Evolutionary conservation across 1,284 basidiomycete genomes (phyloP).

Genomic region (Quambalaria eucalypti): DNA sequence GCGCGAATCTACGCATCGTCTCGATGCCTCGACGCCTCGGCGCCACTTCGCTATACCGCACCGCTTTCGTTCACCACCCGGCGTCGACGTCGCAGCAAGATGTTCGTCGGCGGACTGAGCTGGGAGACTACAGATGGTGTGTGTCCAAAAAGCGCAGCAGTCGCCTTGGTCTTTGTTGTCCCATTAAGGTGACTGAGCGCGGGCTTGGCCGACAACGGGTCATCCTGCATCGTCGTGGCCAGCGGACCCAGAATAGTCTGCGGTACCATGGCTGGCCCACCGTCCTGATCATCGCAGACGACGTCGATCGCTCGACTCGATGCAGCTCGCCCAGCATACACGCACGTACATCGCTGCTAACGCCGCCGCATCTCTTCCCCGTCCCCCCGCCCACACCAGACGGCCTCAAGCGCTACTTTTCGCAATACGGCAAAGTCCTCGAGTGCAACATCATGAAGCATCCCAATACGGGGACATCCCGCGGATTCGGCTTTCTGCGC

Average conservation of each 20-base stretch:
- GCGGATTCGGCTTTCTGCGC: conserved; percentile 88
- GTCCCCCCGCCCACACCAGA: conserved; percentile 55
- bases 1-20: not conserved
- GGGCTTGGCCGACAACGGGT: too few species aligned
- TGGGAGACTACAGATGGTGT: conserved; percentile 92
- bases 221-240: too few species aligned
- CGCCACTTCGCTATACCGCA: conserved; percentile 5
- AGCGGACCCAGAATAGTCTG: too few species aligned
- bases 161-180: not conserved
- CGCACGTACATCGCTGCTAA: not conserved
- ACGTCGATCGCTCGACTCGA: too few species aligned
- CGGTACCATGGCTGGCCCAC: conserved; percentile 9
- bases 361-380: not conserved
- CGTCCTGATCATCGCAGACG: conserved; percentile 1
- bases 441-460: conserved; percentile 94
- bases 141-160: too few species aligned
- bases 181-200: not conserved
- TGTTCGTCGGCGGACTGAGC: conserved; percentile 92
- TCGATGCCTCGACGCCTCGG: not conserved
- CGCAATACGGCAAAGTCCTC: conserved; percentile 80
- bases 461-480: conserved; percentile 68
- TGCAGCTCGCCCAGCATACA: not conserved
- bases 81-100: conserved; percentile 61
- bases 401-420: conserved; percentile 71
- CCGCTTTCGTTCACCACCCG: conserved; percentile 6